Base-by-base conservation (phyloP, 306 rosid species). In the Sindora glabra region DNA sequence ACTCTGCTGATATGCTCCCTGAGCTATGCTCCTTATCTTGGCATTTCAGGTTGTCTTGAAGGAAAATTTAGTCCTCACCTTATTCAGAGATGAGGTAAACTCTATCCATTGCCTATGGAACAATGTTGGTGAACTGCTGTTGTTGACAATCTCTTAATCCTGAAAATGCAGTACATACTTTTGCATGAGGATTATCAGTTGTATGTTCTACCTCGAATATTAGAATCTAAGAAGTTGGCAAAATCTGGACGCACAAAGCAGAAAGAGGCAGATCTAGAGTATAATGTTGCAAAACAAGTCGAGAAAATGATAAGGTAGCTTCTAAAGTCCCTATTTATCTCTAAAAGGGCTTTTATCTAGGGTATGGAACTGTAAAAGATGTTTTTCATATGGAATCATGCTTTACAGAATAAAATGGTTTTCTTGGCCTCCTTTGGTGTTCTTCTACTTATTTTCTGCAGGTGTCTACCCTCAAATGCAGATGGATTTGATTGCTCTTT, bases 221-320 rank as follows among this genome's bases (percentile, higher is more conserved):
- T 89, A 63, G 99, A 92, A 80, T 92, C 99, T 70, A 92, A 92
- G 85, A 92, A 80, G 85, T 83, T 92, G 96, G 99, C 99, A 44
- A 92, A 89, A 82, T 83, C 99, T 64, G 99, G 96, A 48, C 96
- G 99, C 47, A 71, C 96, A 13, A 92, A 89, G 81, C 96, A 89
- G 79, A 92, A 92, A 64, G 99, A 92, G 77, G 95, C 95, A 0
- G 99, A 86, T 86, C 73, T 92, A 79, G 99, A 92, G 74, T 92
- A 92, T 72, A 92, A 90, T 74, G 86, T 92, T 60, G 96, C 95
- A 36, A 92, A 92, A 80, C 99, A 92, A 84, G 99, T 92, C 68
- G 96, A 92, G 85, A 92, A 83, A 84, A 92, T 92, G 99, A 83
- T 92, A 69, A 86, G 96, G 96, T 92, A 79, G 26, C 30, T 46